phyloP scores from a whole-genome alignment of 2,329 filamentous ascomycete species.

The Trichoderma asperellum region DNA sequence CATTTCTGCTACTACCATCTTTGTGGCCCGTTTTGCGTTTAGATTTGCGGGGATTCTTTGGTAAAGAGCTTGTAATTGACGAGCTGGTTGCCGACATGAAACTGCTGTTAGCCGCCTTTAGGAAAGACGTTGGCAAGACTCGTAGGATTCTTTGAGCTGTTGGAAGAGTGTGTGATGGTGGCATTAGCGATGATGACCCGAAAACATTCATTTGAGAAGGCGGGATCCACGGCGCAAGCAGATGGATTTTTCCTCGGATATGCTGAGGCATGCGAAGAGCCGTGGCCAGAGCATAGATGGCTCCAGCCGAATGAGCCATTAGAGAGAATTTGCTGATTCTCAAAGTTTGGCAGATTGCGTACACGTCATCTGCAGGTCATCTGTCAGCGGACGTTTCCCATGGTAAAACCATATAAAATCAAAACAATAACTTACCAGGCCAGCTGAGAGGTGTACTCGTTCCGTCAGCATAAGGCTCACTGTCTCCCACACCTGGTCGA shows the following conservation, averaged over 20 bases:
- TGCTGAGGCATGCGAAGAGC: constrained; percentile 95
- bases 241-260: constrained; percentile 89
- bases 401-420: background rate
- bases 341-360: constrained; percentile 87
- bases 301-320: constrained; percentile 91
- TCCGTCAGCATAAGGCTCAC: constrained; percentile 80
- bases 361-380: constrained; percentile 68
- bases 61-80: constrained; percentile 77
- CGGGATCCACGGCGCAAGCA: constrained; percentile 95
- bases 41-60: constrained; percentile 63
- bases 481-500: constrained; percentile 90
- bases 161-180: constrained; percentile 83
- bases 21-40: constrained; percentile 60
- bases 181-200: constrained; percentile 71
- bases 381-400: constrained; percentile 30
- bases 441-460: constrained; percentile 87
- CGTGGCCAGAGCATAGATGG: constrained; percentile 96
- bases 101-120: constrained; percentile 92
- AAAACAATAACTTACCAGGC: constrained; percentile 70
- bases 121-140: constrained; percentile 83
- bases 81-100: constrained; percentile 93
- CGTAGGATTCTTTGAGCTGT: constrained; percentile 90
- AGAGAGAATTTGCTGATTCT: constrained; percentile 97
- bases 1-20: constrained; percentile 43
- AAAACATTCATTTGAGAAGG: constrained; percentile 89